Conservation (phyloP, 176 grass and related monocot species). For the Lolium multiflorum region DNA sequence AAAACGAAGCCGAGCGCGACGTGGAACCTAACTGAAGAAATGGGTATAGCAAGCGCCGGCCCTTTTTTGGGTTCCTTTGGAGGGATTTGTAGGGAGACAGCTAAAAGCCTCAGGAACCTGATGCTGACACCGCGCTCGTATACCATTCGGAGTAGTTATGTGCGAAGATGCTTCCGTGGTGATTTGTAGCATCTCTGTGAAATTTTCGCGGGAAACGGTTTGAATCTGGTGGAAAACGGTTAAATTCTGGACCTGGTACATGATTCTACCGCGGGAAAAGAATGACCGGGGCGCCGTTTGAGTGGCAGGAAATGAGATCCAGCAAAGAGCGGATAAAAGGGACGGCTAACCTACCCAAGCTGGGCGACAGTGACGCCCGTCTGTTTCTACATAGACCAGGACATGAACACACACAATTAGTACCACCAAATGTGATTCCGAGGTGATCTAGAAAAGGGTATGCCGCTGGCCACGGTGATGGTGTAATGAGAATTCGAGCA, state of each 20-base stretch:
- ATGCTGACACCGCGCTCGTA: slow-evolving; percentile 11
- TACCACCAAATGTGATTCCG: neutral
- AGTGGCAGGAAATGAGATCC: slow-evolving; percentile 48
- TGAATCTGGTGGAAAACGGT: neutral
- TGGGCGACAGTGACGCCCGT: slow-evolving; percentile 44
- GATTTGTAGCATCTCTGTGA: neutral
- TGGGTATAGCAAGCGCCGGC: neutral
- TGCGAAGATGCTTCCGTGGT: neutral
- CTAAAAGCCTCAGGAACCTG: slow-evolving; percentile 3
- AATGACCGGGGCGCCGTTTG: slow-evolving; percentile 18
- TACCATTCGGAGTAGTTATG: neutral
- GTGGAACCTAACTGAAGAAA: slow-evolving; percentile 37
- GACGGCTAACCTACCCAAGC: slow-evolving; percentile 50
- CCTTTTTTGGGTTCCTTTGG: neutral
- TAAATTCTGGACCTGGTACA: too few species aligned
- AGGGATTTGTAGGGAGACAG: neutral
- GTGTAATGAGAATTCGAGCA: neutral
- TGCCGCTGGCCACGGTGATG: neutral
- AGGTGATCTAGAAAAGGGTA: neutral
- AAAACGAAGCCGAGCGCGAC: slow-evolving; percentile 31
- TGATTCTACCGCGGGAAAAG: slow-evolving; percentile 25
- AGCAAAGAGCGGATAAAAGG: slow-evolving; percentile 45
- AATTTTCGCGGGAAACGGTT: neutral
- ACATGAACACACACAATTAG: neutral
- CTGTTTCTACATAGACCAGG: slow-evolving; percentile 19